These are phyloP conservation scores for Microglena sp. DNA, from an alignment of 139 green algal genomes.

Conservation along the genomic window DNA sequence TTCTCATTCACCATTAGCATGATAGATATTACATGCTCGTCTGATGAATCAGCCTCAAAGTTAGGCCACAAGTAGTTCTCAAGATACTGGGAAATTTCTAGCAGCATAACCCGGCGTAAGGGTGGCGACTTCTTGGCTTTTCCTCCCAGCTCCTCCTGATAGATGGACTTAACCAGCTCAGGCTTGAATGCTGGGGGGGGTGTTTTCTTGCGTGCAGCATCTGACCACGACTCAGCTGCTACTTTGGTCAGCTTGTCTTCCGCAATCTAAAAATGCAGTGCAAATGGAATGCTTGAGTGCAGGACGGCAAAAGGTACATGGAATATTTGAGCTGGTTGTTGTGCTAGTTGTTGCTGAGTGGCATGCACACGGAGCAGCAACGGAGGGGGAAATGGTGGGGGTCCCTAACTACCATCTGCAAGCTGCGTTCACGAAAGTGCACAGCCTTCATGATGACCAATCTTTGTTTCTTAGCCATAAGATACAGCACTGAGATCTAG, in stretches of 20 bases:
- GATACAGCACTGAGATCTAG: too few relatives aligned
- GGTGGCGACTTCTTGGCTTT: slow-evolving; percentile 18
- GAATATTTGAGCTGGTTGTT: too few relatives aligned
- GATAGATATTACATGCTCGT: slow-evolving; percentile 81
- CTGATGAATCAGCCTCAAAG: slow-evolving; percentile 15
- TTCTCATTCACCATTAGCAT: slow-evolving; percentile 94
- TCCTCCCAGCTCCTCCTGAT: slow-evolving; percentile 51
- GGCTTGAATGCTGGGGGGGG: slow-evolving; percentile 40
- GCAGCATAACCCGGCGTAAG: slow-evolving; percentile 46
- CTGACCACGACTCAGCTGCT: slow-evolving; percentile 20
- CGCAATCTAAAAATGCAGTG: slow-evolving; percentile 1
- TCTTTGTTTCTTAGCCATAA: too few relatives aligned
- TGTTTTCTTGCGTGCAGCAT: background rate
- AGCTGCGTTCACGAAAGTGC: too few relatives aligned
- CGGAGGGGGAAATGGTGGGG: too few relatives aligned
- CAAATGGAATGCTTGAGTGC: background rate
- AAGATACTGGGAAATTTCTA: slow-evolving; percentile 92
- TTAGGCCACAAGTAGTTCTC: slow-evolving; percentile 91
- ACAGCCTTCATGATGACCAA: too few relatives aligned
- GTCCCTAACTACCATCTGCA: too few relatives aligned
- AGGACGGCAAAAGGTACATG: background rate
- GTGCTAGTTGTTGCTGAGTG: too few relatives aligned
- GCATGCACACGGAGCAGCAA: too few relatives aligned
- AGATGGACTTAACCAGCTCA: slow-evolving; percentile 52
- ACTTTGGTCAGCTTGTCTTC: slow-evolving; percentile 30